Evolutionary conservation across 495 filamentous ascomycete genomes (phyloP).

Genomic region (Neurospora pannonica): DNA sequence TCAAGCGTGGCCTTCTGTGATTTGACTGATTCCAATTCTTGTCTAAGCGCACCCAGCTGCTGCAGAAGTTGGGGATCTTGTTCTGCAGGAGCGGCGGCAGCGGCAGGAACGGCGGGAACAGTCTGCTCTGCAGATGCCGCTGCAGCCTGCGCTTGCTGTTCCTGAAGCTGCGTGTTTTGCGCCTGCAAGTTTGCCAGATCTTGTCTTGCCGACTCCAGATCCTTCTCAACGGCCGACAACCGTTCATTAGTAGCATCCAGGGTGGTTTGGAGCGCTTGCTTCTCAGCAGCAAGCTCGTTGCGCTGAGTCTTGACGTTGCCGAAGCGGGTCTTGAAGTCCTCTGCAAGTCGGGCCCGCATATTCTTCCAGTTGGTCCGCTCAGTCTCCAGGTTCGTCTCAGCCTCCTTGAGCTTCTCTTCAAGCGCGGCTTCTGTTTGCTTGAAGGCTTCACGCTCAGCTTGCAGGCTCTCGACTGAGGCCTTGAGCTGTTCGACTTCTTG

Average conservation of each 20-base stretch:
- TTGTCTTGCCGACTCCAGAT: constrained; percentile 28
- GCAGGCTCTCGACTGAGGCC: constrained; percentile 47
- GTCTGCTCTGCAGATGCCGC: constrained; percentile 5
- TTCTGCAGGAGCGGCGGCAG: constrained; percentile 7
- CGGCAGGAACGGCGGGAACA: neutral
- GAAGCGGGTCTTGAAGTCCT: constrained; percentile 37
- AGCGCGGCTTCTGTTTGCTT: constrained; percentile 49
- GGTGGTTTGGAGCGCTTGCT: constrained; percentile 23
- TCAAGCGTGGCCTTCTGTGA: constrained; percentile 30
- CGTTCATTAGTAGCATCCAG: constrained; percentile 23
- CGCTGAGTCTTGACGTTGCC: constrained; percentile 30
- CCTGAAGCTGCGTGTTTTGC: constrained; percentile 21
- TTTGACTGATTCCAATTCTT: constrained; percentile 33
- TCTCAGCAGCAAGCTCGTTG: constrained; percentile 32
- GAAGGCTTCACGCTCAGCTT: constrained; percentile 63
- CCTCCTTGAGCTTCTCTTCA: constrained; percentile 41
- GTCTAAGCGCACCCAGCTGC: constrained; percentile 39
- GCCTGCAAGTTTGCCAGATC: constrained; percentile 28
- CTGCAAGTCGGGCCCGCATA: constrained; percentile 30
- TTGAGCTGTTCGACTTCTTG: constrained; percentile 83
- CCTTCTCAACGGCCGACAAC: constrained; percentile 25
- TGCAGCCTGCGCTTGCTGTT: constrained; percentile 13
- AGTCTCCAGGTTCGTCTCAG: constrained; percentile 31
- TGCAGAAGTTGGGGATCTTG: constrained; percentile 56
- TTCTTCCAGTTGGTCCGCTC: constrained; percentile 37